Evolutionary conservation across 148 eudicot species (phyloP).

Genomic region (Persicaria maculosa): DNA sequence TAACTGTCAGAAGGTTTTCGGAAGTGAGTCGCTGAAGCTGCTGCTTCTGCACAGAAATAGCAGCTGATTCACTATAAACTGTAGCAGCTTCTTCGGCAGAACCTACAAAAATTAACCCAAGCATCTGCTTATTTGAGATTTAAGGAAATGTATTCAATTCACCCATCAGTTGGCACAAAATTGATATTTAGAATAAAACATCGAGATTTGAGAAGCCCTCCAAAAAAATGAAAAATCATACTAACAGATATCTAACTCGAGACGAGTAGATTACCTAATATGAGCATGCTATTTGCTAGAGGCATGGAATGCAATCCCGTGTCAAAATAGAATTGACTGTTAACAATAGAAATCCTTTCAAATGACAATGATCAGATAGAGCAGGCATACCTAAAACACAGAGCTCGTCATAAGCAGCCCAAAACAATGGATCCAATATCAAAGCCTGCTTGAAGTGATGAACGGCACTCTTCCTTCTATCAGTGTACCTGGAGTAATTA

Average conservation of each 20-base stretch:
- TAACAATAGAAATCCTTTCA: background rate
- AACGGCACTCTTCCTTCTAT: slow-evolving; percentile 64
- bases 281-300: background rate
- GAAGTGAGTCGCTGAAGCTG: slow-evolving; percentile 34
- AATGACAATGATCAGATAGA: background rate
- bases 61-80: slow-evolving; percentile 80
- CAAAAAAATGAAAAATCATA: background rate
- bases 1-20: slow-evolving; percentile 29
- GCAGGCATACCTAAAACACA: slow-evolving; percentile 67
- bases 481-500: slow-evolving; percentile 66
- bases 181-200: background rate
- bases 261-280: background rate
- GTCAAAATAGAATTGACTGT: background rate
- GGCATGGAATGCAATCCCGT: background rate
- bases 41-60: slow-evolving; percentile 62
- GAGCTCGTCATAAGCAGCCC: slow-evolving; percentile 97
- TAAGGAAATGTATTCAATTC: slow-evolving; percentile 2
- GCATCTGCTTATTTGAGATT: background rate
- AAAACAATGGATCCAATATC: slow-evolving; percentile 74
- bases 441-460: slow-evolving; percentile 92
- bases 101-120: slow-evolving; percentile 36
- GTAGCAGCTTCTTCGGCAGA: slow-evolving; percentile 78
- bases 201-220: slow-evolving; percentile 2
- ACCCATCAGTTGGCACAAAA: background rate
- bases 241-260: background rate